Conservation (phyloP, 169 alveolate genomes). For the Cryptosporidium meleagridis region DNA sequence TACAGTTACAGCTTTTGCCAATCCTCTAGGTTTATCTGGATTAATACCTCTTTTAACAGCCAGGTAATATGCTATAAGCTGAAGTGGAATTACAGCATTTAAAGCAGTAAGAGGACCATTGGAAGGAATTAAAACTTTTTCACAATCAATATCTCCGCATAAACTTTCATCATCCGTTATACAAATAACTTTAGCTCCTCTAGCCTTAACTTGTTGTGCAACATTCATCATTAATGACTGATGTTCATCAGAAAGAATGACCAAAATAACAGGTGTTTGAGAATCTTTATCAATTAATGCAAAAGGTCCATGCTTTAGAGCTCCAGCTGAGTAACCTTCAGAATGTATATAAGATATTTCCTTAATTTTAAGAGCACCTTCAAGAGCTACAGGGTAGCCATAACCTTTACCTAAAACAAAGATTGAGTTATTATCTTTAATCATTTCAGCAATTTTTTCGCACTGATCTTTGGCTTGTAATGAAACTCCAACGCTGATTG, state of each 20-base stretch:
- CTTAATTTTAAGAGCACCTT: conserved; percentile 96
- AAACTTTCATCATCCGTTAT: conserved; percentile 87
- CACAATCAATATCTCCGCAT: conserved; percentile 86
- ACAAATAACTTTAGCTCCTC: conserved; percentile 93
- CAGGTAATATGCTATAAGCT: conserved; percentile 86
- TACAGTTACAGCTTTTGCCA: conserved; percentile 87
- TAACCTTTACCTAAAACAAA: conserved; percentile 90
- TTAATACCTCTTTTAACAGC: conserved; percentile 81
- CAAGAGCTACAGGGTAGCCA: conserved; percentile 94
- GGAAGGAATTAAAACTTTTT: conserved; percentile 82
- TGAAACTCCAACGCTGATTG: conserved; percentile 80
- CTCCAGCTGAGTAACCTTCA: conserved; percentile 96
- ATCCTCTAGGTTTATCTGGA: conserved; percentile 90
- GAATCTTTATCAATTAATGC: conserved; percentile 90
- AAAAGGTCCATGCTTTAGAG: conserved; percentile 95
- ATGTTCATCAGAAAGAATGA: conserved; percentile 90
- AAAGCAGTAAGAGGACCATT: conserved; percentile 87
- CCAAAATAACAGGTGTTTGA: conserved; percentile 88
- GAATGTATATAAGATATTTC: conserved; percentile 95
- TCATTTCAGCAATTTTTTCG: conserved; percentile 71
- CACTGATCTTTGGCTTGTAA: conserved; percentile 78
- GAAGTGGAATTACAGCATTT: conserved; percentile 87
- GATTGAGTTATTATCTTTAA: conserved; percentile 77
- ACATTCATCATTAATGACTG: conserved; percentile 87
- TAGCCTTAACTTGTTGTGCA: conserved; percentile 92